Base-by-base conservation (phyloP, 257 asterid species). In the Petrea volubilis region DNA sequence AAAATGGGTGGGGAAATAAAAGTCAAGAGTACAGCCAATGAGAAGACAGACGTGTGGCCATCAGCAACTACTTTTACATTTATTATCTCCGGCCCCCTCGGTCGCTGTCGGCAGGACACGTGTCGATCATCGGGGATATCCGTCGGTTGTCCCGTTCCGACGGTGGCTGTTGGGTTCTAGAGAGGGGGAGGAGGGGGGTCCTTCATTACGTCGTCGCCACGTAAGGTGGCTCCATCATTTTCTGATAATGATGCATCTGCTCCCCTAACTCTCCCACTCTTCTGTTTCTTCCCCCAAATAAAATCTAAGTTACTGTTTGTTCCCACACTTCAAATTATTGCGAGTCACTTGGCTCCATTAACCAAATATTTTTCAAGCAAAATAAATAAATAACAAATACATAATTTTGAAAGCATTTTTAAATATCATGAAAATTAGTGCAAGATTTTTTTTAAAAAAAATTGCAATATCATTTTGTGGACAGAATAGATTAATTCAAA, bases 71-170 rank as follows among this genome's bases (percentile, higher is more conserved):
- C 79, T 67, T 79, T 86, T 88, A 67, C 44, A 77, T 78, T 77
- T 76, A 78, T 73, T 82, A 77, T 80, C 86, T 71, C 82, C 80
- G 83, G 40, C 55, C 79, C 80, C 57, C 67, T 6, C 79, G 65
- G 86, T 87, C 86, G 75, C 41, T 81, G 89, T 90, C 91, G 89
- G 89, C 66, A 80, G 83, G 72, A 74, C 93, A 84, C 91, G 95
- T 86, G 88, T 86, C 87, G 72, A 0, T 0, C 44, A 3, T 0
- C 55, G 7, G 33, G 8, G 18, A 34, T 27, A 41, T 68, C 33
- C 60, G 62, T 20, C 51, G 64, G 17, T 43, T 7, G 67, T 14
- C 66, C 65, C 73, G 56, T 41, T 29, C 60, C 20, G 38, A 40
- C 65, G 57, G 64, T 49, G 34, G 59, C 62, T 36, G 66, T 7